A percentile compares a stretch with the other conserved stretches of the same genome.
Evolutionary conservation across 2,329 filamentous ascomycete genomes (phyloP).

Genomic region (Nothomitra cinnamomea): DNA sequence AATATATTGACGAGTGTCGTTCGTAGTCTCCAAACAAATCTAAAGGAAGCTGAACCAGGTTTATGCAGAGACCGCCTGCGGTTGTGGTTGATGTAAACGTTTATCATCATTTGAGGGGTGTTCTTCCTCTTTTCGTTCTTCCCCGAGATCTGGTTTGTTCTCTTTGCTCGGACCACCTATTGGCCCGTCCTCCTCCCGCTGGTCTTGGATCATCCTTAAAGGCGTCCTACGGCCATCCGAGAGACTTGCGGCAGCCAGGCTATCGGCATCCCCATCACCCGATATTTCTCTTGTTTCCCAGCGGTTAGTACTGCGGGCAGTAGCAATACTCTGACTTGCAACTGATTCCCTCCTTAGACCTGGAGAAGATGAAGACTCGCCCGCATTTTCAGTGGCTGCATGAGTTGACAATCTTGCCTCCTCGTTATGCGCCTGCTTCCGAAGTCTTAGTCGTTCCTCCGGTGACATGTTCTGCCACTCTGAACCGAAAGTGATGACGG

Average conservation of each 20-base stretch:
- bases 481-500: conserved; percentile 88
- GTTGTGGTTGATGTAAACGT: background rate
- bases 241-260: background rate
- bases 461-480: conserved; percentile 66
- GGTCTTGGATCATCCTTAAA: background rate
- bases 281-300: background rate
- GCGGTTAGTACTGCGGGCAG: background rate
- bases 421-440: conserved; percentile 22
- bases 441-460: conserved; percentile 53
- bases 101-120: background rate
- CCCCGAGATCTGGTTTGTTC: background rate
- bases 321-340: background rate
- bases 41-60: background rate
- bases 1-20: background rate
- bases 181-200: background rate
- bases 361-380: background rate
- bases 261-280: background rate
- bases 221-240: conserved; percentile 1
- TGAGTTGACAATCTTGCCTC: background rate
- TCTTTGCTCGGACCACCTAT: background rate
- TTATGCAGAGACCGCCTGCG: background rate
- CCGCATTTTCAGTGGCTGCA: background rate
- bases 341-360: background rate
- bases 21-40: background rate
- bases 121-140: background rate